Evolutionary conservation across 179 eudicot species (phyloP).

Genomic region (Drosera spatulata): DNA sequence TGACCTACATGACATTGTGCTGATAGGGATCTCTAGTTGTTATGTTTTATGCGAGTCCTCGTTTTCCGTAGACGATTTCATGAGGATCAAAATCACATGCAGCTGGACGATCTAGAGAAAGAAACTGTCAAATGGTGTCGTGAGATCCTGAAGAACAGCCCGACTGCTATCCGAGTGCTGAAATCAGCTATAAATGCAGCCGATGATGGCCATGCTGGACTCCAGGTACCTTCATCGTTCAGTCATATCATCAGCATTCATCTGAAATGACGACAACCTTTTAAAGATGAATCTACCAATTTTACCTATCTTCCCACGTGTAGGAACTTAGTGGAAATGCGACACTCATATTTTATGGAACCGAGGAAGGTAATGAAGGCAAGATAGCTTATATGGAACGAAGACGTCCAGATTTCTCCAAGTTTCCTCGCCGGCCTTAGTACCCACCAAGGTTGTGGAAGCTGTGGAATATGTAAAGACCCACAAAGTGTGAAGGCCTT

Average conservation of each 20-base stretch:
- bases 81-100: slow-evolving; percentile 2
- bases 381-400: slow-evolving; percentile 62
- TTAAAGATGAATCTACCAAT: background rate
- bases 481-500: too few relatives aligned
- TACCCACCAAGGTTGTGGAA: background rate
- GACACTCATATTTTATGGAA: slow-evolving; percentile 72
- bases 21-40: too few relatives aligned
- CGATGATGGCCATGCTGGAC: slow-evolving; percentile 97
- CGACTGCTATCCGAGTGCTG: slow-evolving; percentile 82
- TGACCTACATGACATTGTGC: too few relatives aligned
- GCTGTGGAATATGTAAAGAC: too few relatives aligned
- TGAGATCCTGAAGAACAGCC: slow-evolving; percentile 82
- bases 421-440: slow-evolving; percentile 67
- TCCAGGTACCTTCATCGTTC: slow-evolving; percentile 40
- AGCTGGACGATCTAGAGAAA: slow-evolving; percentile 77
- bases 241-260: background rate
- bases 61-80: background rate
- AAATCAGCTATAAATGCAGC: slow-evolving; percentile 86
- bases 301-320: background rate
- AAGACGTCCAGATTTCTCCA: slow-evolving; percentile 71
- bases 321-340: slow-evolving; percentile 84
- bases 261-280: too few relatives aligned
- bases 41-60: background rate
- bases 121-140: slow-evolving; percentile 94
- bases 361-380: slow-evolving; percentile 86